Conservation (phyloP, 805 yeast species). For the Barnettozyma wickerhamii region DNA sequence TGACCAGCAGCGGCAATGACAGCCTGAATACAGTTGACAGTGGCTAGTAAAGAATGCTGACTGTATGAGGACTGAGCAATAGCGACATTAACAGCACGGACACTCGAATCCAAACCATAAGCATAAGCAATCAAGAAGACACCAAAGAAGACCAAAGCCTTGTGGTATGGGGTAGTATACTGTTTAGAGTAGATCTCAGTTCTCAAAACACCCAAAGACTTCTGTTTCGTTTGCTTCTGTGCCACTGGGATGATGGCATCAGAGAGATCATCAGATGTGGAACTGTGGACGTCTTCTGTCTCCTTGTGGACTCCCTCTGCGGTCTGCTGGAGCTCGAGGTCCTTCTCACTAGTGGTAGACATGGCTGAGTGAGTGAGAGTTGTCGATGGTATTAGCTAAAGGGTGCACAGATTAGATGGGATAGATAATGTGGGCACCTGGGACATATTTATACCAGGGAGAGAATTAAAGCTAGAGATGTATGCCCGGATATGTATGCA, state of each 20-base stretch:
- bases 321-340: not conserved
- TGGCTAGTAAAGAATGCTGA: slow-evolving; percentile 46
- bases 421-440: not conserved
- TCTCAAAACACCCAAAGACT: slow-evolving; percentile 44
- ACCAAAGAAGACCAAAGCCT: slow-evolving; percentile 40
- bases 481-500: too few species aligned
- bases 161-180: slow-evolving; percentile 33
- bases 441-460: not conserved
- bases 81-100: slow-evolving; percentile 29
- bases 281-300: not conserved
- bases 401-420: not conserved
- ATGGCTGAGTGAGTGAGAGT: not conserved
- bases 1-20: slow-evolving; percentile 57
- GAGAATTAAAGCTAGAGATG: too few species aligned
- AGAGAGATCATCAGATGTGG: not conserved
- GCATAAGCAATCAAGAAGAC: slow-evolving; percentile 54
- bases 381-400: too few species aligned
- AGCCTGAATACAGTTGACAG: slow-evolving; percentile 46
- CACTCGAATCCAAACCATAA: slow-evolving; percentile 52
- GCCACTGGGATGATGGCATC: not conserved
- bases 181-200: slow-evolving; percentile 52
- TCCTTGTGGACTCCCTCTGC: not conserved
- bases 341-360: not conserved
- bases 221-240: slow-evolving; percentile 5
- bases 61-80: slow-evolving; percentile 47